These are phyloP conservation scores for Colletotrichum horii DNA, from an alignment of 2,329 filamentous ascomycete species.

Conservation along the genomic window DNA sequence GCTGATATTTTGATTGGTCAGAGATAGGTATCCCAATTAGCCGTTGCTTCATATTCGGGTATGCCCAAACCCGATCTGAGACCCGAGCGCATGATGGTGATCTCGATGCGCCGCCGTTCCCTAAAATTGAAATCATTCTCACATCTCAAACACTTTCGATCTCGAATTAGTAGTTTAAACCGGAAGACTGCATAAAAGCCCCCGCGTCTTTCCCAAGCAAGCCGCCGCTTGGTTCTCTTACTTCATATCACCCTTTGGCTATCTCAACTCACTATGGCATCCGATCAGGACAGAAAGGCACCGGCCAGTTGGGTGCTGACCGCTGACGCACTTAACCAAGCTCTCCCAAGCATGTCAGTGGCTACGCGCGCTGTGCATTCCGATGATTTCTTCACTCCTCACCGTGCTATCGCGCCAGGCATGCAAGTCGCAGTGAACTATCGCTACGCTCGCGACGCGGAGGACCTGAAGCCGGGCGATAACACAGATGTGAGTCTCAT, in stretches of 20 bases:
- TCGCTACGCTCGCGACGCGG: background rate
- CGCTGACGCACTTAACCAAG: background rate
- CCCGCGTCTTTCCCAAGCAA: background rate
- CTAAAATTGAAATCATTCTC: rapidly evolving
- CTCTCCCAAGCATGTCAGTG: background rate
- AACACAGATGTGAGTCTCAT: background rate
- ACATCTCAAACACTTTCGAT: rapidly evolving
- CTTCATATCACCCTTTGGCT: background rate
- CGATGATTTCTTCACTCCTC: background rate
- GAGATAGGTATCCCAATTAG: background rate
- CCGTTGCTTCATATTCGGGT: background rate
- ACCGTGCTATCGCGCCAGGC: background rate
- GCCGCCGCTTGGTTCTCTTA: background rate
- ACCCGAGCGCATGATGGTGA: background rate
- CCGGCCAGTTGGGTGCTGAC: background rate
- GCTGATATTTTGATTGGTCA: background rate
- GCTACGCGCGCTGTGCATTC: background rate
- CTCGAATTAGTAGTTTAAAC: rapidly evolving
- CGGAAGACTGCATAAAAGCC: background rate
- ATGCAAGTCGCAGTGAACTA: background rate
- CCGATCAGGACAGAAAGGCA: background rate
- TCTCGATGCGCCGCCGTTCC: background rate
- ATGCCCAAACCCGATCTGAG: background rate
- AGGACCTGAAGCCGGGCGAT: background rate
- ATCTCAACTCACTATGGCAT: background rate